These are phyloP conservation scores for Nicotiana attenuata DNA, from an alignment of 257 asterid species.

Conservation along the genomic window DNA sequence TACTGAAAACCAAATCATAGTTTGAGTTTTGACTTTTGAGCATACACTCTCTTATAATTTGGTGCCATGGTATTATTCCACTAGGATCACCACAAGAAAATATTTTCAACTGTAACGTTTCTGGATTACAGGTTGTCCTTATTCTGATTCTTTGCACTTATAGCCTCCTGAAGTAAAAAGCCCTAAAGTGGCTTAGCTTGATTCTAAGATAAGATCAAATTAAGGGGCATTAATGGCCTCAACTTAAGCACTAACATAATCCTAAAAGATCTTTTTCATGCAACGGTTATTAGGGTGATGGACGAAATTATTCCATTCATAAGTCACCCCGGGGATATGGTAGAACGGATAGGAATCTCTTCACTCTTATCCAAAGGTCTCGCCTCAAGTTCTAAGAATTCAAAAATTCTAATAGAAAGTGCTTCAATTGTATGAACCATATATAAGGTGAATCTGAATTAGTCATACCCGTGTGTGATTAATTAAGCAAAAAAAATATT, in stretches of 20 bases:
- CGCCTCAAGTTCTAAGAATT: no score
- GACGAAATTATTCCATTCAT: background rate
- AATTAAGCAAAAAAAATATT: no score
- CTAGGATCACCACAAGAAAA: background rate
- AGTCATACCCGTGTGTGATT: no score
- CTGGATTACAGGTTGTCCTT: slow-evolving; percentile 1
- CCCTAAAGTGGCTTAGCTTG: background rate
- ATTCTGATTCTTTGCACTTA: slow-evolving; percentile 2
- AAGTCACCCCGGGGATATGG: no score
- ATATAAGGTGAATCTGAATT: no score
- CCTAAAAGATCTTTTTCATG: background rate
- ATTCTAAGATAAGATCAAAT: background rate
- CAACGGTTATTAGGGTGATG: background rate
- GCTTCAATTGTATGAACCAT: fast-evolving
- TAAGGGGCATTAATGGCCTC: background rate
- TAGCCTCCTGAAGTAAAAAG: background rate
- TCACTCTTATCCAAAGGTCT: no score
- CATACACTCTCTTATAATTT: no score
- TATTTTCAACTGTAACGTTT: background rate
- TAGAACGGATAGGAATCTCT: no score
- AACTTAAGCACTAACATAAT: slow-evolving; percentile 1
- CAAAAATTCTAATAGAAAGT: no score
- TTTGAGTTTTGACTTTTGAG: background rate
- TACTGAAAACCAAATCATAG: no score
- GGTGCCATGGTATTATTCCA: background rate